Percentiles rank a stretch among this genome's conserved stretches.
phyloP scores from a whole-genome alignment of 148 eudicot species.

The Simmondsia chinensis region DNA sequence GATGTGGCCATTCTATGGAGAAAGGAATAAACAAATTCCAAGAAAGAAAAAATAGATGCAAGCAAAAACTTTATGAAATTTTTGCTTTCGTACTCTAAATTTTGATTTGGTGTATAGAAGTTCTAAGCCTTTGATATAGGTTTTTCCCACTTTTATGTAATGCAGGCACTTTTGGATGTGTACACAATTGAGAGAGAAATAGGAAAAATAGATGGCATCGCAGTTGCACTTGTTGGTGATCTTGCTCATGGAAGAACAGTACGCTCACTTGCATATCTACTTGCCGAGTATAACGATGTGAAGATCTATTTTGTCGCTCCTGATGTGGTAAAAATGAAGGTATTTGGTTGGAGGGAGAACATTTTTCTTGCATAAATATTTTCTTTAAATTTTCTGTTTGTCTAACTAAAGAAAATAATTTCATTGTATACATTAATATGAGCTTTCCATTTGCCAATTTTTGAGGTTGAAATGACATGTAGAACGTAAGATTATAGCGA shows the following conservation, averaged over 20 bases:
- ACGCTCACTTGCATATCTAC: constrained; percentile 89
- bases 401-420: too few relatives aligned
- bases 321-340: constrained; percentile 91
- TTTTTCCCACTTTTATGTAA: constrained; percentile 2
- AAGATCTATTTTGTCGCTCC: constrained; percentile 93
- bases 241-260: constrained; percentile 96
- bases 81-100: not conserved
- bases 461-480: too few relatives aligned
- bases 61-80: too few relatives aligned
- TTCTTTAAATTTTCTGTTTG: too few relatives aligned
- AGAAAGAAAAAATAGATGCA: too few relatives aligned
- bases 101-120: not conserved
- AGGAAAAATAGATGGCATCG: constrained; percentile 83
- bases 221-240: constrained; percentile 96
- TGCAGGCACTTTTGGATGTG: constrained; percentile 82
- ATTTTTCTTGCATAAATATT: not conserved
- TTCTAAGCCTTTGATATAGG: not conserved
- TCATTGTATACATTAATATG: too few relatives aligned
- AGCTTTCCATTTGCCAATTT: too few relatives aligned
- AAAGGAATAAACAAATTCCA: too few relatives aligned
- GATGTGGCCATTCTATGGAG: too few relatives aligned
- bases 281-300: constrained; percentile 72
- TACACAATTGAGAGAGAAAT: constrained; percentile 93
- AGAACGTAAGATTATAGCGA: too few relatives aligned
- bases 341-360: constrained; percentile 7